phyloP scores from a whole-genome alignment of 306 rosid species.

The Carpinus fangiana region DNA sequence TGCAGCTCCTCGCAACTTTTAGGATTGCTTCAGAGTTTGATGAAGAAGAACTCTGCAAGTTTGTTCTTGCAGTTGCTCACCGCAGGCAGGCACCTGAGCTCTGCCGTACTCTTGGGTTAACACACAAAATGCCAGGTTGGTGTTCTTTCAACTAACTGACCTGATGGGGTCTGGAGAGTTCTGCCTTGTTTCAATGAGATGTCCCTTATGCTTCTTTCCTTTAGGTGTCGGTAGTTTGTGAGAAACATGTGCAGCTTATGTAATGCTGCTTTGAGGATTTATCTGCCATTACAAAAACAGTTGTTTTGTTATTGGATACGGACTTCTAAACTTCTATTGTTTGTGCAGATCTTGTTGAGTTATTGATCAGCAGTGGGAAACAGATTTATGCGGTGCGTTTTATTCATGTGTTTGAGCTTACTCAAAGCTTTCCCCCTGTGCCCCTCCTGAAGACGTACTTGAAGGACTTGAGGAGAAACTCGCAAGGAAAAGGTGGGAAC shows the following conservation, averaged over 20 bases:
- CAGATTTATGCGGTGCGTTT: constrained; percentile 68
- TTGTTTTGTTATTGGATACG: constrained; percentile 23
- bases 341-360: constrained; percentile 59
- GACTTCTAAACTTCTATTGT: constrained; percentile 16
- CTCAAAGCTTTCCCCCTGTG: constrained; percentile 63
- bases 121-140: constrained; percentile 94
- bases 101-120: constrained; percentile 83
- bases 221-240: constrained; percentile 25
- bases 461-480: constrained; percentile 69
- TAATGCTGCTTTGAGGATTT: constrained; percentile 17
- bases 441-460: constrained; percentile 71
- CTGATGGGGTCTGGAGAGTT: constrained; percentile 57
- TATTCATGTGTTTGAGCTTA: constrained; percentile 63
- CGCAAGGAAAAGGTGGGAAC: constrained; percentile 63
- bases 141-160: constrained; percentile 67
- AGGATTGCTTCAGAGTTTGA: constrained; percentile 85
- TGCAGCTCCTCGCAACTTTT: constrained; percentile 77
- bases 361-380: constrained; percentile 49
- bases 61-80: constrained; percentile 79
- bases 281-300: constrained; percentile 16
- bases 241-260: constrained; percentile 26
- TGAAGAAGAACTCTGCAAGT: constrained; percentile 88
- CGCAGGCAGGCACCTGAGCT: constrained; percentile 85
- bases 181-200: constrained; percentile 52
- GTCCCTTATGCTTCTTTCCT: constrained; percentile 36